Evolutionary conservation across 1,284 basidiomycete species (phyloP).

Genomic region (Ganoderma boninense): DNA sequence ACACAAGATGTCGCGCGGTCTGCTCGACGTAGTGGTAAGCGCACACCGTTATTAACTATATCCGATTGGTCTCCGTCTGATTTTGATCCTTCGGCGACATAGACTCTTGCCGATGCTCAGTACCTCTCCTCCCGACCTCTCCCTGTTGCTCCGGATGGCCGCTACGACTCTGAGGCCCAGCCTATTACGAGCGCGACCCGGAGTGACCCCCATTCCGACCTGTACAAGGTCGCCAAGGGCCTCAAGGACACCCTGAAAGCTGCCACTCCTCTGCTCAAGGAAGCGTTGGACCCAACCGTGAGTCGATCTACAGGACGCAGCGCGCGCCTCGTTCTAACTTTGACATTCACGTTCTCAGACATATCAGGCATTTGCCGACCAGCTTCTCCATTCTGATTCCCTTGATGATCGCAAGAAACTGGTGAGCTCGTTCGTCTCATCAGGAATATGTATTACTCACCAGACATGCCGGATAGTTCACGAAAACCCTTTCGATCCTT

Average conservation of each 20-base stretch:
- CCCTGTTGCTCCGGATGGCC: slow-evolving; percentile 37
- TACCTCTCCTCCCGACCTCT: slow-evolving; percentile 33
- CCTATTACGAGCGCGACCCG: slow-evolving; percentile 30
- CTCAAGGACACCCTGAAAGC: slow-evolving; percentile 27
- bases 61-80: background rate
- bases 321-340: background rate
- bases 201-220: slow-evolving; percentile 26
- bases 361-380: slow-evolving; percentile 57
- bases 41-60: background rate
- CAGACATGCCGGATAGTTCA: slow-evolving; percentile 56
- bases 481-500: slow-evolving; percentile 69
- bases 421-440: slow-evolving; percentile 39
- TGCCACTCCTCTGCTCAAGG: slow-evolving; percentile 27
- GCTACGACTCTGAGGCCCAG: slow-evolving; percentile 37
- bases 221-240: slow-evolving; percentile 28
- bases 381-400: slow-evolving; percentile 51
- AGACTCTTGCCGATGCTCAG: slow-evolving; percentile 34
- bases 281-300: slow-evolving; percentile 20
- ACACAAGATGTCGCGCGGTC: slow-evolving; percentile 24
- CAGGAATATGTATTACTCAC: too few species aligned
- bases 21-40: slow-evolving; percentile 27
- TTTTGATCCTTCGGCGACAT: background rate
- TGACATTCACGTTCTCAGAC: slow-evolving; percentile 13
- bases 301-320: background rate
- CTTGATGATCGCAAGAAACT: slow-evolving; percentile 72